Evolutionary conservation across 805 yeast genomes (phyloP), one percentile per base, ranked within the genome.

Genomic region (Metschnikowia lochheadii): DNA sequence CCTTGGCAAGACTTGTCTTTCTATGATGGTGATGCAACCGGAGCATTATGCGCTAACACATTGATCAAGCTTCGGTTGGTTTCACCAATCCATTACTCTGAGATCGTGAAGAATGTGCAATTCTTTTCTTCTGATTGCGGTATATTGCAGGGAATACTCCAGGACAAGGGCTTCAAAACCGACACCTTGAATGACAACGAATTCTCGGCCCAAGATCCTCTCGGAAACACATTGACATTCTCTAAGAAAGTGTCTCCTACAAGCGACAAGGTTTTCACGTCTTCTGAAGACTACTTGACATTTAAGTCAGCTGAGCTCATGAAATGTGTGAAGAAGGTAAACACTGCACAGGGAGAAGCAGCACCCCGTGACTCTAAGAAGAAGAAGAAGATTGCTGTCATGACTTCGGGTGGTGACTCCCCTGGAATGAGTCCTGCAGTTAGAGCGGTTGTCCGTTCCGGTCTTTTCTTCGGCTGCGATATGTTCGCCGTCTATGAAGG

Each of bases 321-420:
- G 52, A 44, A 47, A 48, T 43, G 52, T 5, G 39, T 56, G 33
- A 46, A 52, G 23, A 34, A 29, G 18, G 50, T 39, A 11, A 21
- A 20, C 14, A 38, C 20, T 14, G 29, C 7, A 10, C 17, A 23
- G 34, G 26, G 13, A 2, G 40, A 31, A 15, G 32, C 21, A 42
- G 39, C 38, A 11, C 26, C 40, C 13, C 7, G 44, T 33, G 29
- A 17, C 26, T 36, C 44, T 33, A 41, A 10, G 26, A 48, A 39
- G 49, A 53, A 43, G 46, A 55, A 50, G 50, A 56, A 83, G 58
- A 88, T 94, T 56, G 99, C 96, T 4, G 94, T 94, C 46, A 90
- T 94, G 92, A 94, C 98, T 5, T 89, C 96, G 1, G 99, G 99
- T 60, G 99, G 99, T 70, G 99, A 94, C 66, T 87, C 98, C 48